Evolutionary conservation across 176 grass and related monocot genomes (phyloP), one percentile per base, ranked within the genome.

Genomic region (Phragmites australis): DNA sequence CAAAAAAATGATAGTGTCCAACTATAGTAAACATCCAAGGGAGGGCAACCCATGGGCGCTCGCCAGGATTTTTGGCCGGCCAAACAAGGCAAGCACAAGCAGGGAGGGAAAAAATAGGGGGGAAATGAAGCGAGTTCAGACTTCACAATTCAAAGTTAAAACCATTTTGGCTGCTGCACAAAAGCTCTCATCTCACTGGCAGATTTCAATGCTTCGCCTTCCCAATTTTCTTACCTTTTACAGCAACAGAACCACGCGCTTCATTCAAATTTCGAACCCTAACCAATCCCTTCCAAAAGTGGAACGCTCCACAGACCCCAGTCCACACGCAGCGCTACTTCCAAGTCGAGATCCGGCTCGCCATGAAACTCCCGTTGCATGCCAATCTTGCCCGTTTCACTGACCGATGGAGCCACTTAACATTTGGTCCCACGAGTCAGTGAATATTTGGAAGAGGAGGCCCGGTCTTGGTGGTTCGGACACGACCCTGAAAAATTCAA

Each of bases 401-500:
- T 69, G 63, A 76, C 19, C 11, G 0, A 9, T 23, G 9, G 27
- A 16, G 0, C 0, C 8, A 1, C 0, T 0, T 0, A 0, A 0
- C 0, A 0, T 0, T 0, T 0, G n/a, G 45, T 0, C 82, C 87
- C 39, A 54, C 12, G 8, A 0, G 2, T 81, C 77, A 50, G 77
- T 7, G 16, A 3, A 0, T 0, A 0, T 0, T 18, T 0, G 0
- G 8, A 22, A 0, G 1, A 0, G 1, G 1, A 22, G 16, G 0
- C 7, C 6, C 0, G 37, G 82, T 53, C 1, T 11, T 0, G 27
- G 1, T 19, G 19, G n/a, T 62, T 85, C 77, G 77, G 82, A 85
- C 87, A 85, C 63, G n/a, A 76, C 82, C 70, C 68, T 65, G 64
- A 85, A 85, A 88, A 66, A 57, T 85, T 89, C 65, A 89, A 89